Evolutionary conservation across 2,329 filamentous ascomycete genomes (phyloP).

Genomic region (Pseudocercospora macadamiae): DNA sequence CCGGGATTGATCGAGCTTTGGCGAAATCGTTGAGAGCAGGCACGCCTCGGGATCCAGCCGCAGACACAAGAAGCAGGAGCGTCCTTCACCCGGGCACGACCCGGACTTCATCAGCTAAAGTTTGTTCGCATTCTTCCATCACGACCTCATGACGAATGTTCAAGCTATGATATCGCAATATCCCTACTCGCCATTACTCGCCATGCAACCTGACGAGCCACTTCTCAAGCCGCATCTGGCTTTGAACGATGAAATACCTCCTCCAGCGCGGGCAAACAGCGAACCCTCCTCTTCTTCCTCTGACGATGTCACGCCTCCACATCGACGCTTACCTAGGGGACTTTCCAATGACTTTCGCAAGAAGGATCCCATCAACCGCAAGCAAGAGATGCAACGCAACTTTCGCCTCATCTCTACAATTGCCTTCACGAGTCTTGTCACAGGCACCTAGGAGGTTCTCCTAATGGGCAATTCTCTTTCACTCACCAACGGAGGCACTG

Average conservation of each 20-base stretch:
- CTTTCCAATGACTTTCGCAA: constrained; percentile 14
- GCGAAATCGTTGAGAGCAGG: neutral
- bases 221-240: constrained; percentile 10
- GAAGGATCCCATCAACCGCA: constrained; percentile 12
- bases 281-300: neutral
- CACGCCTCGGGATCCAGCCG: neutral
- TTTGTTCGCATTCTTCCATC: neutral
- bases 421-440: constrained; percentile 53
- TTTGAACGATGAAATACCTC: constrained; percentile 6
- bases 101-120: too few species aligned
- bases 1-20: too few species aligned
- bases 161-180: neutral
- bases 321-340: constrained; percentile 3
- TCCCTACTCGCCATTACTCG: constrained; percentile 1
- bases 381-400: constrained; percentile 29
- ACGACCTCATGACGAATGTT: neutral
- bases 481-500: constrained; percentile 32
- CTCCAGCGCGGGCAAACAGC: neutral
- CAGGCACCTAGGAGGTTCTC: constrained; percentile 56
- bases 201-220: constrained; percentile 8
- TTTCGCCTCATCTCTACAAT: constrained; percentile 31
- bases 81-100: neutral
- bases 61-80: neutral
- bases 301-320: neutral
- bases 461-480: constrained; percentile 30